These are phyloP conservation scores for Penicillium tannophilum DNA, from an alignment of 495 filamentous ascomycete genomes.

Conservation along the genomic window DNA sequence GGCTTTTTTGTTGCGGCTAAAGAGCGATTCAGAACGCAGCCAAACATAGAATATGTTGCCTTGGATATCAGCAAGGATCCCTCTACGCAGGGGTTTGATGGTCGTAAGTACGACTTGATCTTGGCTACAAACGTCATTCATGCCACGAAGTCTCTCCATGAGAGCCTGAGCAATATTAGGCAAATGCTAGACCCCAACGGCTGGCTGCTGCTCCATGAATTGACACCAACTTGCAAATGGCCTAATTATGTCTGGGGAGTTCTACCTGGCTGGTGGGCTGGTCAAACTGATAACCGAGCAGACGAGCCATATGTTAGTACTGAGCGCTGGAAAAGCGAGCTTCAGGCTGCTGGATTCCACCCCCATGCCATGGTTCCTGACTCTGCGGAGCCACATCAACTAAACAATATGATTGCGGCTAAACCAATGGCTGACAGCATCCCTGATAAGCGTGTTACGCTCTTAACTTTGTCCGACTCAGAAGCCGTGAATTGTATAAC, in stretches of 20 bases:
- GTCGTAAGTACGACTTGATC: conserved; percentile 50
- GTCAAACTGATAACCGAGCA: conserved; percentile 28
- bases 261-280: conserved; percentile 44
- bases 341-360: conserved; percentile 33
- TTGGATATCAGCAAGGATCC: conserved; percentile 48
- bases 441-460: not conserved
- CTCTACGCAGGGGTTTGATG: conserved; percentile 48
- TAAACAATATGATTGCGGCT: conserved; percentile 36
- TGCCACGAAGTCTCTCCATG: conserved; percentile 41
- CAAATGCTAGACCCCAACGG: conserved; percentile 29
- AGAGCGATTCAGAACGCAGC: conserved; percentile 1
- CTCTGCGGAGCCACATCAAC: conserved; percentile 31
- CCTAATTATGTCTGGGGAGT: conserved; percentile 22
- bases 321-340: conserved; percentile 33
- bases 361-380: conserved; percentile 37
- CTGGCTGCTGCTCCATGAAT: conserved; percentile 29
- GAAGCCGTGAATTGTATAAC: not conserved
- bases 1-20: conserved; percentile 45
- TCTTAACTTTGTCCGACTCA: not conserved
- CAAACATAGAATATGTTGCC: conserved; percentile 28
- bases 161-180: conserved; percentile 43
- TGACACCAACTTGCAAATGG: conserved; percentile 8
- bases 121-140: conserved; percentile 56
- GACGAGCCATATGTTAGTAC: conserved; percentile 29
- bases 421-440: conserved; percentile 7